Percentiles rank a stretch among this genome's conserved stretches.
Evolutionary conservation across 2,329 filamentous ascomycete species (phyloP).

Genomic region (Dothistroma septosporum): DNA sequence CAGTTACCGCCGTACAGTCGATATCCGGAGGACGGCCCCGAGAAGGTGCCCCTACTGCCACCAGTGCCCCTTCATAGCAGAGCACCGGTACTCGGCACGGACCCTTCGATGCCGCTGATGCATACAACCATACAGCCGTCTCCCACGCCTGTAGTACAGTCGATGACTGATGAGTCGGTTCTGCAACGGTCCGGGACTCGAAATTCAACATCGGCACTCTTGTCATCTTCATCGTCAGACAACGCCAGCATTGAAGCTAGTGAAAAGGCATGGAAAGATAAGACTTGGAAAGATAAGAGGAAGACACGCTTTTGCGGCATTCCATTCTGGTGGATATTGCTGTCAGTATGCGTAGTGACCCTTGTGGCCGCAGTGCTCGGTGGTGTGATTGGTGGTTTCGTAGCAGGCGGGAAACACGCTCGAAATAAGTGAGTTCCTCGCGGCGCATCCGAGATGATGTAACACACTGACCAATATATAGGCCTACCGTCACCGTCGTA

Average conservation of each 20-base stretch:
- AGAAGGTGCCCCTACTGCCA: constrained; percentile 51
- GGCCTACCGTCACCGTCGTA: constrained; percentile 20
- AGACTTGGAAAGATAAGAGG: constrained; percentile 38
- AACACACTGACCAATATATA: constrained; percentile 11
- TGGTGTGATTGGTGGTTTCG: constrained; percentile 35
- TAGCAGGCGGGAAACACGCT: constrained; percentile 23
- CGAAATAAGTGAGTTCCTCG: constrained; percentile 22
- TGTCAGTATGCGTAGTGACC: constrained; percentile 26
- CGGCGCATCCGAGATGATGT: background rate
- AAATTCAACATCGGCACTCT: background rate
- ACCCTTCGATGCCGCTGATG: constrained; percentile 35
- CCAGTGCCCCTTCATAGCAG: constrained; percentile 32
- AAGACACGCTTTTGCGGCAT: constrained; percentile 36
- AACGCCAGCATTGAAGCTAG: constrained; percentile 1
- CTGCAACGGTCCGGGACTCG: constrained; percentile 12
- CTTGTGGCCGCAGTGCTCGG: constrained; percentile 35
- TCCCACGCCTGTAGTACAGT: constrained; percentile 28
- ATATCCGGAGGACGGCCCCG: constrained; percentile 67
- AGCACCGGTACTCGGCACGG: constrained; percentile 32
- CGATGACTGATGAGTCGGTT: constrained; percentile 34
- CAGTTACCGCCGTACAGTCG: constrained; percentile 87
- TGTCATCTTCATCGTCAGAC: constrained; percentile 8
- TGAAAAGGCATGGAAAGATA: constrained; percentile 33
- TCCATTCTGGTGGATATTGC: constrained; percentile 34
- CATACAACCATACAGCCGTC: constrained; percentile 31